phyloP scores from a whole-genome alignment of 805 yeast species.

The Suhomyces kilbournensis region DNA sequence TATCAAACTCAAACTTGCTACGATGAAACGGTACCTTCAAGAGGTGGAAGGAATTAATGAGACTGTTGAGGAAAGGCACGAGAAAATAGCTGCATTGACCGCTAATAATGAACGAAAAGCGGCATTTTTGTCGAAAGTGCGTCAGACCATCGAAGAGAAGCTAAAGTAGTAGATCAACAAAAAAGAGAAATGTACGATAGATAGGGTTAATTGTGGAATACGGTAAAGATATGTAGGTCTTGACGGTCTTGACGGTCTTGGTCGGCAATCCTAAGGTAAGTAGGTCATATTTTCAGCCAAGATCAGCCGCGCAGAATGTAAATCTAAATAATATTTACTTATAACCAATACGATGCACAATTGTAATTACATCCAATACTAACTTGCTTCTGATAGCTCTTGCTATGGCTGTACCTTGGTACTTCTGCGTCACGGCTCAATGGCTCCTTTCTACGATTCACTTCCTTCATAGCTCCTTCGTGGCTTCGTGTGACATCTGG shows the following conservation, averaged over 20 bases:
- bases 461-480: too few relatives aligned
- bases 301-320: not conserved
- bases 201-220: not conserved
- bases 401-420: too few relatives aligned
- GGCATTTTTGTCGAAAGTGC: conserved; percentile 19
- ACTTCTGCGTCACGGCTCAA: too few relatives aligned
- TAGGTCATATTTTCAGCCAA: not conserved
- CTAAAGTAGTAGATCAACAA: not conserved
- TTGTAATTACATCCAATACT: too few relatives aligned
- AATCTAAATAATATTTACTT: not conserved
- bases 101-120: conserved; percentile 26
- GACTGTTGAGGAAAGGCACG: conserved; percentile 34
- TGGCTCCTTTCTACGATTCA: not conserved
- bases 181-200: not conserved
- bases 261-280: not conserved
- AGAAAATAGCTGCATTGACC: conserved; percentile 30
- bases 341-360: not conserved
- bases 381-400: too few relatives aligned
- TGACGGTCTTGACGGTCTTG: not conserved
- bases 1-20: conserved; percentile 39
- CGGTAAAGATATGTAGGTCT: not conserved
- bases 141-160: conserved; percentile 11
- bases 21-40: conserved; percentile 32
- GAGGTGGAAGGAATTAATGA: conserved; percentile 46
- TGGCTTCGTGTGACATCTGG: not conserved